A percentile compares a stretch with the other conserved stretches of the same genome.
Conservation (phyloP, 208 protist genomes). For the Sergeia podlipaevii region DNA sequence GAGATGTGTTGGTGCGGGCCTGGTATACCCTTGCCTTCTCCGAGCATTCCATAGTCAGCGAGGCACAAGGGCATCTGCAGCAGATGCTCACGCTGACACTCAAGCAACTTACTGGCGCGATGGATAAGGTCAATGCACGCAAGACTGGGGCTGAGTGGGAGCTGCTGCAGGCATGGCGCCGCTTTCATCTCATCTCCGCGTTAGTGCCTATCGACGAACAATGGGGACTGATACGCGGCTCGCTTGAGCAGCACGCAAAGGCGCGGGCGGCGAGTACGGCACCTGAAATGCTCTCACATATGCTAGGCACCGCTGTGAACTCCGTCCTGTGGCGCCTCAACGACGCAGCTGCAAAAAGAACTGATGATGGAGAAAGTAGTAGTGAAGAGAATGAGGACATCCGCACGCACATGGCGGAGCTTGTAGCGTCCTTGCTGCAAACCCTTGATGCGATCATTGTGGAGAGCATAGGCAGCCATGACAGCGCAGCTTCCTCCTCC, state of each 20-base stretch:
- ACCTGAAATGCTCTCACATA: conserved; percentile 22
- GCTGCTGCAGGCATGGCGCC: conserved; percentile 34
- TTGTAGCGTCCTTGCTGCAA: conserved; percentile 19
- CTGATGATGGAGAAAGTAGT: background rate
- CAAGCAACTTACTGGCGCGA: conserved; percentile 25
- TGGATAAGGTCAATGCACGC: background rate
- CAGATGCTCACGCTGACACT: conserved; percentile 53
- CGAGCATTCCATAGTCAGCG: conserved; percentile 52
- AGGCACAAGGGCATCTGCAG: conserved; percentile 63
- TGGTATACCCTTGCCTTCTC: conserved; percentile 63
- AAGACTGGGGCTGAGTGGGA: conserved; percentile 2
- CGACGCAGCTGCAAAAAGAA: background rate
- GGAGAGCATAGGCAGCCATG: too few relatives aligned
- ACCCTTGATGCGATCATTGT: too few relatives aligned
- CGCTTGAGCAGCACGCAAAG: conserved; percentile 10
- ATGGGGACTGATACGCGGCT: conserved; percentile 34
- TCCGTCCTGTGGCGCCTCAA: conserved; percentile 54
- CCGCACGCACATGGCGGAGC: conserved; percentile 9
- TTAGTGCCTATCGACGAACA: conserved; percentile 40
- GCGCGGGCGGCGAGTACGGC: conserved; percentile 7
- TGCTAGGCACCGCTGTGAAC: conserved; percentile 40
- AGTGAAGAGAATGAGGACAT: background rate
- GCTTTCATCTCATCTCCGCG: conserved; percentile 53
- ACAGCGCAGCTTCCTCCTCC: too few relatives aligned
- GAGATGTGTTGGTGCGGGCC: conserved; percentile 39